Evolutionary conservation across 345 rosid species (phyloP), one percentile per base, ranked within the genome.

Genomic region (Salix dunnii): DNA sequence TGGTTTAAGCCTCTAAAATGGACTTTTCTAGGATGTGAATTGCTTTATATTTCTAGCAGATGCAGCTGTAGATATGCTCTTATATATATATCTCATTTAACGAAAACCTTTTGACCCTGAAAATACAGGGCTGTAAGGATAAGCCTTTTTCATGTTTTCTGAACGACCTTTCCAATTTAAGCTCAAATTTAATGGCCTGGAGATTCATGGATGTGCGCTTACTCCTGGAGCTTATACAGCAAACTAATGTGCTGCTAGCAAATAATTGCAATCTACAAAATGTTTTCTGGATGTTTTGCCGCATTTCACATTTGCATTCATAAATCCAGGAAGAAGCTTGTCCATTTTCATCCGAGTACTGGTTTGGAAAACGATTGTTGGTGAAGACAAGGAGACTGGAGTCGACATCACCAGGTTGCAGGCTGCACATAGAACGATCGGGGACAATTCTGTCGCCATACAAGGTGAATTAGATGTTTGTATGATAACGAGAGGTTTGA

Each of bases 371-470:
- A 58, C 27, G 62, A n/a, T 58, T 2, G 16, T 58, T 58, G 25
- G 28, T 58, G 68, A 35, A 12, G 64, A 71, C 2, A 33, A 33
- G 55, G 74, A 53, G 27, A n/a, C 14, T 31, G 13, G 35, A 51
- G 65, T 71, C 74, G 35, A n/a, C 2, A 13, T 23, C 62, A 53
- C 2, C 43, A 33, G 2, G 63, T 53, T 31, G 18, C 74, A 13
- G 27, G 74, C 35, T n/a, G 74, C 64, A 51, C 35, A 43, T 42
- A 43, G 70, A 36, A 67, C 11, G 70, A 67, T 67, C 70, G 7
- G 35, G 58, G 36, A 46, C 55, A 25, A 69, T 12, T 33, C 31
- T 53, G 48, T 33, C 64, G 13, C 30, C 7, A 33, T 17, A 16
- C 5, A 58, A 58, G 2, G 63, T 27, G 68, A 18, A 17, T 30